Conservation (phyloP, 371 early-diverging fungal genomes). For the Mortierella sp. region DNA sequence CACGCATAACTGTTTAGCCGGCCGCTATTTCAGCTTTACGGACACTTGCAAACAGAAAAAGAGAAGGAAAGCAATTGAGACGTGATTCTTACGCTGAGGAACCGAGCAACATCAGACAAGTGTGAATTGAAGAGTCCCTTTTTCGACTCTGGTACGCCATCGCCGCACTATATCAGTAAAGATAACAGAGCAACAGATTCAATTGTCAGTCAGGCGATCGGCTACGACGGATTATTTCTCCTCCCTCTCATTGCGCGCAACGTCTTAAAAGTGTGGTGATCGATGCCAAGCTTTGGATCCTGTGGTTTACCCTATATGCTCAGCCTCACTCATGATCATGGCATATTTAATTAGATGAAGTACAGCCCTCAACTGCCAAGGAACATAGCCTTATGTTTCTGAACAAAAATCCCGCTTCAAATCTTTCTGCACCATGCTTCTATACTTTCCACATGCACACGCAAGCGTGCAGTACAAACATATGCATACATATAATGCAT, state of each 20-base stretch:
- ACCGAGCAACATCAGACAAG: constrained; percentile 80
- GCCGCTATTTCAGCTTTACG: constrained; percentile 2
- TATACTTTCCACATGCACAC: neutral
- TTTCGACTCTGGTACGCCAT: constrained; percentile 91
- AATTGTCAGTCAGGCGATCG: neutral
- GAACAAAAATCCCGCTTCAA: neutral
- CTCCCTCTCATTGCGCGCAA: neutral
- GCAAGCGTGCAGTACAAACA: neutral
- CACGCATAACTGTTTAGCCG: neutral
- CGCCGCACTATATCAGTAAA: constrained; percentile 79
- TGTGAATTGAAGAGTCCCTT: constrained; percentile 92
- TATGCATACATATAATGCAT: neutral
- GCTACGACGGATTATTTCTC: neutral
- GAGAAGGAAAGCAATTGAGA: neutral
- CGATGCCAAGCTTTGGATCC: constrained; percentile 1
- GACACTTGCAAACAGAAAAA: neutral
- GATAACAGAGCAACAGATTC: neutral
- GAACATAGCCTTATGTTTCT: neutral
- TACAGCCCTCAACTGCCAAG: neutral
- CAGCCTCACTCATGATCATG: neutral
- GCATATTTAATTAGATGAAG: neutral
- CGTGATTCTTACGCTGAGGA: constrained; percentile 72
- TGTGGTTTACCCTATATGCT: neutral
- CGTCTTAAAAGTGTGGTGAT: neutral
- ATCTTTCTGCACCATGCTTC: neutral